Conservation (phyloP, 2,329 filamentous ascomycete species). For the Macroventuria anomochaeta region DNA sequence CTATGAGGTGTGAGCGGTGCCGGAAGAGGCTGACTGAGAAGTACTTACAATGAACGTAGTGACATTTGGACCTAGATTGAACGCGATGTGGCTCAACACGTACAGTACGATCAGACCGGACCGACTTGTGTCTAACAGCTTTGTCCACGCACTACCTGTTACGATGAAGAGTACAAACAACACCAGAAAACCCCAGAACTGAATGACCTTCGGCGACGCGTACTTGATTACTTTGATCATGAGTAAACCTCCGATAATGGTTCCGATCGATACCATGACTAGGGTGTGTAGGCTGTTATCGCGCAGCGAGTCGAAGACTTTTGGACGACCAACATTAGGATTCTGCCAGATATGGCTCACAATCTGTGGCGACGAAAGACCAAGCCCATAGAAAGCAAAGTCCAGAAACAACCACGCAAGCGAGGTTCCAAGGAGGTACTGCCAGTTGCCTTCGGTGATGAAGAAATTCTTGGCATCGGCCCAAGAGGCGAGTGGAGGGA, state of each 20-base stretch:
- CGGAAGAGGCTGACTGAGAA: no score
- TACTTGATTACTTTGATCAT: constrained; percentile 47
- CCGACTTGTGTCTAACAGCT: constrained; percentile 32
- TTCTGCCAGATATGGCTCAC: constrained; percentile 44
- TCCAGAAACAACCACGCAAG: constrained; percentile 47
- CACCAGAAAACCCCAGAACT: constrained; percentile 44
- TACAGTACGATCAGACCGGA: constrained; percentile 41
- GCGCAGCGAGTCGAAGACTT: constrained; percentile 34
- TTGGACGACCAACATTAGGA: constrained; percentile 16
- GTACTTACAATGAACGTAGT: constrained; percentile 45
- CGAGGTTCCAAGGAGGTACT: constrained; percentile 47
- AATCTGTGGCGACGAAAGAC: constrained; percentile 46
- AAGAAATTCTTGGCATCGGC: constrained; percentile 44
- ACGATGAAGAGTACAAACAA: constrained; percentile 43
- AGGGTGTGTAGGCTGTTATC: constrained; percentile 42
- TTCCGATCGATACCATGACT: constrained; percentile 45
- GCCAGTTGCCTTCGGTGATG: constrained; percentile 46
- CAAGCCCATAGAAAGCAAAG: constrained; percentile 47
- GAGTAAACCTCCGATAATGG: constrained; percentile 36
- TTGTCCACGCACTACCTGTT: constrained; percentile 42
- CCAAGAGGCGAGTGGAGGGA: constrained; percentile 46
- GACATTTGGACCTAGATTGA: constrained; percentile 47
- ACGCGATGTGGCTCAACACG: constrained; percentile 43
- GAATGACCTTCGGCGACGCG: constrained; percentile 41
- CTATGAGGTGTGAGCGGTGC: constrained; percentile 51